These are phyloP conservation scores for Globisporangium cystogenes DNA, from an alignment of 352 stramenopile genomes.

Conservation along the genomic window DNA sequence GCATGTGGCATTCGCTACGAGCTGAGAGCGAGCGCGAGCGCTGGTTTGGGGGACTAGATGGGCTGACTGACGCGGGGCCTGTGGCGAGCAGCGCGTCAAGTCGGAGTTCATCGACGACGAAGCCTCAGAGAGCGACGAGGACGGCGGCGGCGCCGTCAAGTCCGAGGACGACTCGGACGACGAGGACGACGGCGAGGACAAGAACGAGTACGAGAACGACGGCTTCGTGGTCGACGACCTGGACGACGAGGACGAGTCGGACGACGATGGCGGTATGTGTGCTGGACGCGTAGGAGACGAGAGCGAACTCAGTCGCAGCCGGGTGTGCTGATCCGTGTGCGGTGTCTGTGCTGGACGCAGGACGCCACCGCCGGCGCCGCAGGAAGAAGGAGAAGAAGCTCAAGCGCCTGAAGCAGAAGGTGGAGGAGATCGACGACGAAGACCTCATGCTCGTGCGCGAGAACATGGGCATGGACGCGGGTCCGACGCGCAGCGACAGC, in stretches of 20 bases:
- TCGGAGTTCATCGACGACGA: conserved; percentile 87
- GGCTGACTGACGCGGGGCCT: neutral
- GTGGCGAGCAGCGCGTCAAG: conserved; percentile 45
- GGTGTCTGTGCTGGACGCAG: conserved; percentile 15
- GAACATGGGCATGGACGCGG: conserved; percentile 85
- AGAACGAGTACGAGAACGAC: conserved; percentile 88
- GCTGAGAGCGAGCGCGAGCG: too few species aligned
- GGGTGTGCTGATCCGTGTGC: neutral
- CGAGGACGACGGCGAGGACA: conserved; percentile 78
- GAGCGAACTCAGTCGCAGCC: neutral
- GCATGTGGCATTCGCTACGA: too few species aligned
- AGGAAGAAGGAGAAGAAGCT: conserved; percentile 88
- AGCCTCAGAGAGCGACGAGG: conserved; percentile 85
- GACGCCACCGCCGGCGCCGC: conserved; percentile 55
- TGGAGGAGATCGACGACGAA: conserved; percentile 85
- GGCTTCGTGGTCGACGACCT: conserved; percentile 84
- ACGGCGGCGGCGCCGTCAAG: conserved; percentile 26
- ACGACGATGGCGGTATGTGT: conserved; percentile 65
- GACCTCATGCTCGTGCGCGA: conserved; percentile 87
- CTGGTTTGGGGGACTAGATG: neutral
- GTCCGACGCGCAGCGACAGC: conserved; percentile 63
- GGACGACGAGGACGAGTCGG: conserved; percentile 72
- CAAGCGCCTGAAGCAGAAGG: conserved; percentile 83
- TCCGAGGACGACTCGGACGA: conserved; percentile 72
- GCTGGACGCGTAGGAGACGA: too few species aligned